Percentiles rank a stretch among this genome's conserved stretches.
Evolutionary conservation across 2,329 filamentous ascomycete genomes (phyloP).

Genomic region (Clarireedia hainanense): DNA sequence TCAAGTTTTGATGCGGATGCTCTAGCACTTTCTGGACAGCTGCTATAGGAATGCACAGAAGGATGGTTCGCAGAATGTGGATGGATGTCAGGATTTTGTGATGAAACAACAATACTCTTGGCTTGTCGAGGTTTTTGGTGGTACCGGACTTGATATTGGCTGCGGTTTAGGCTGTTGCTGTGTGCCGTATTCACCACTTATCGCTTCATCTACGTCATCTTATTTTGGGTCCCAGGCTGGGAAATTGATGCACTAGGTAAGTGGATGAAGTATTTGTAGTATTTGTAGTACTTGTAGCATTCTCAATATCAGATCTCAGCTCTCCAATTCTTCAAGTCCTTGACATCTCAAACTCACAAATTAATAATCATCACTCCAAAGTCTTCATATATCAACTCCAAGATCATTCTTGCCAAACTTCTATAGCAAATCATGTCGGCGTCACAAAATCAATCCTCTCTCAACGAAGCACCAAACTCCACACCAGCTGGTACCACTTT

Average conservation of each 20-base stretch:
- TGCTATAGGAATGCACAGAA: no score
- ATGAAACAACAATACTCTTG: background rate
- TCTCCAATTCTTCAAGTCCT: no score
- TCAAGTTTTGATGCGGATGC: no score
- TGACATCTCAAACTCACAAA: no score
- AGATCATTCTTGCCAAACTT: background rate
- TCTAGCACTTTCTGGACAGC: background rate
- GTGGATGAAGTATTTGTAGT: background rate
- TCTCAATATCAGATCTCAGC: no score
- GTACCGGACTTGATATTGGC: background rate
- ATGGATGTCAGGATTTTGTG: background rate
- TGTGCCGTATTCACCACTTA: background rate
- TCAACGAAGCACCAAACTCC: slow-evolving; percentile 15
- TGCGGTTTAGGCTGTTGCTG: background rate
- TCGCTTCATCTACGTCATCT: background rate
- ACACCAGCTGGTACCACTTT: slow-evolving; percentile 15
- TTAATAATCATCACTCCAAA: background rate
- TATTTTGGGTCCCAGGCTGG: no score
- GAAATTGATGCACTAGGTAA: background rate
- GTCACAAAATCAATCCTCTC: slow-evolving; percentile 24
- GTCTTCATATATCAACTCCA: background rate
- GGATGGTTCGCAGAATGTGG: no score
- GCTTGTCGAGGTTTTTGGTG: background rate
- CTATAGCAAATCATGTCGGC: slow-evolving; percentile 21
- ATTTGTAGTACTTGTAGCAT: background rate